A percentile compares a stretch with the other conserved stretches of the same genome.
Evolutionary conservation across 2,329 filamentous ascomycete species (phyloP).

Genomic region (Berkeleyomyces basicola): DNA sequence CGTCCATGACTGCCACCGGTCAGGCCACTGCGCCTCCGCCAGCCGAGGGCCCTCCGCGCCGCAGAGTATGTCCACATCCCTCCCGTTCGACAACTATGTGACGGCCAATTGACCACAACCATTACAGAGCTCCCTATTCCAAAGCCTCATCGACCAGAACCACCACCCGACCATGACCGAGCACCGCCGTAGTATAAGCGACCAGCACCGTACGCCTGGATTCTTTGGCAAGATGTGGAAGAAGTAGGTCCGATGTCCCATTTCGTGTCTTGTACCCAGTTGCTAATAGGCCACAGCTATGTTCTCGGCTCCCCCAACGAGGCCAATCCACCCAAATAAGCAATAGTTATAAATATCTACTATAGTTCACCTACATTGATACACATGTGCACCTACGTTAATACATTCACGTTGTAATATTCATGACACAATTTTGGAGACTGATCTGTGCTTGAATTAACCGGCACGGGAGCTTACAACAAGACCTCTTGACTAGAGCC

Average conservation of each 20-base stretch:
- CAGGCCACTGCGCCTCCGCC: not conserved
- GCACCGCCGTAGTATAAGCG: slow-evolving; percentile 38
- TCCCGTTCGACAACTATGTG: too few relatives aligned
- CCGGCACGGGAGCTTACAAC: not conserved
- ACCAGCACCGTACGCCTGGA: slow-evolving; percentile 33
- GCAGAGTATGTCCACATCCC: not conserved
- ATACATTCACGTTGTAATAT: slow-evolving; percentile 13
- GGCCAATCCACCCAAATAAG: slow-evolving; percentile 17
- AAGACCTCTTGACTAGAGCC: slow-evolving; percentile 19
- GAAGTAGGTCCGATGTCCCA: slow-evolving; percentile 26
- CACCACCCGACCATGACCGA: slow-evolving; percentile 27
- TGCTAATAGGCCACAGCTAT: not conserved
- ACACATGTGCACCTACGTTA: not conserved
- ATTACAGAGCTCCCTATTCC: slow-evolving; percentile 22
- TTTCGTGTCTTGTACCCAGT: too few relatives aligned
- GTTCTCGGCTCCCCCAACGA: slow-evolving; percentile 23
- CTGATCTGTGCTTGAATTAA: slow-evolving; percentile 20
- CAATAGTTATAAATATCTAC: not conserved
- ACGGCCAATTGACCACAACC: not conserved
- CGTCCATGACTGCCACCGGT: not conserved
- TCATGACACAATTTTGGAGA: slow-evolving; percentile 22
- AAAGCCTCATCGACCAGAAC: slow-evolving; percentile 35
- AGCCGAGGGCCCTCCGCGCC: not conserved
- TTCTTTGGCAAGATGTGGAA: slow-evolving; percentile 40
- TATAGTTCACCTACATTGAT: not conserved